Evolutionary conservation across 805 yeast genomes (phyloP).

Genomic region (Cyberlindnera nakhonratchasimensis): DNA sequence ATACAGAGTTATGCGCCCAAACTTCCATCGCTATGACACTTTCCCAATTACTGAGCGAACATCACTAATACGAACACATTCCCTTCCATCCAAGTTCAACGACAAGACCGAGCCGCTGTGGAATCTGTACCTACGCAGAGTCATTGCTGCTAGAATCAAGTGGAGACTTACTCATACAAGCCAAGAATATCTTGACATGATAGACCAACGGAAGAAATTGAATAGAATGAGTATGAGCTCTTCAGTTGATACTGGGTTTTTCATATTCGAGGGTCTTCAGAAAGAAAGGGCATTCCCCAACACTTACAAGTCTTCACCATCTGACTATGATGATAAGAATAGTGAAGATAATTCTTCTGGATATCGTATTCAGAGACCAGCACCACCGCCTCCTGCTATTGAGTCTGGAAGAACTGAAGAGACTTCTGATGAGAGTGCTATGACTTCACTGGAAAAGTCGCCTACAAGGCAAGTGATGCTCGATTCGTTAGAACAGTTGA

Average conservation of each 20-base stretch:
- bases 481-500: constrained; percentile 23
- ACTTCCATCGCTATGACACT: constrained; percentile 16
- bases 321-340: neutral
- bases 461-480: constrained; percentile 12
- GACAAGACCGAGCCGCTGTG: constrained; percentile 27
- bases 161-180: constrained; percentile 28
- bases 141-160: constrained; percentile 32
- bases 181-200: constrained; percentile 7
- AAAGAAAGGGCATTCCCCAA: constrained; percentile 5
- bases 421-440: neutral
- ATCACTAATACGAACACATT: constrained; percentile 18
- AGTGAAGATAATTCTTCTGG: neutral
- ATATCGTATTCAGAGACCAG: neutral
- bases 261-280: constrained; percentile 14
- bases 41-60: constrained; percentile 12
- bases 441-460: neutral
- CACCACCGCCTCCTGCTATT: neutral
- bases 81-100: constrained; percentile 20
- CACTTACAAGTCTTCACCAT: constrained; percentile 11
- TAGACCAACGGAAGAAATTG: constrained; percentile 1
- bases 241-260: constrained; percentile 26
- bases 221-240: constrained; percentile 15
- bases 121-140: constrained; percentile 32
- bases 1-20: constrained; percentile 15
- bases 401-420: neutral